Evolutionary conservation across 768 basidiomycete species (phyloP), one percentile per base, ranked within the genome.

Genomic region (Mycena leptocephala): DNA sequence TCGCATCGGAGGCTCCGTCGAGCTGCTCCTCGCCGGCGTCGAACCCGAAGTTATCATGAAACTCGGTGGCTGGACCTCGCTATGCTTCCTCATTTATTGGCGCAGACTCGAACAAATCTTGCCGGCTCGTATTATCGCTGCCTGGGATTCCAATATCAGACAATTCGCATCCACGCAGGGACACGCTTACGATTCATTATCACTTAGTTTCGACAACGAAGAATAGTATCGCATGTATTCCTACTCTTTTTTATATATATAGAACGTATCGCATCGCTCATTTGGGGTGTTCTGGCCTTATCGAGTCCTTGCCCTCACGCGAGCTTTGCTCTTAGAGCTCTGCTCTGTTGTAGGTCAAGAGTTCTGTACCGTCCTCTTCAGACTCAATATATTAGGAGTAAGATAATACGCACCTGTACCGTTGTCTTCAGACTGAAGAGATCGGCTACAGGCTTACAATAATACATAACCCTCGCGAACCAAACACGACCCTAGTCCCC

Each of bases 61-160:
- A 26, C 24, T 51, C 5, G 48, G 48, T n/a, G 24, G 48, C 6
- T 51, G 48, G 48, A 51, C 22, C n/a, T 51, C 22, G 8, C 48
- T 51, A 10, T 51, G 48, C 13, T 51, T 51, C 5, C 48, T 51
- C 8, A 51, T 51, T 26, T 51, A 51, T 14, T 51, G 48, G 48
- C 22, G 22, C 9, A 5, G 22, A 8, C n/a, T 51, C 22, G 22
- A 51, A 16, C 48, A 51, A n/a, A 26, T 51, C n/a, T 5, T 51
- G 9, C 22, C 48, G 48, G n/a, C 6, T 16, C 10, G 39, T n/a
- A 79, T 64, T 7, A 79, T 72, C 8, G 39, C 58, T 22, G 28
- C 26, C 2, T 76, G 78, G 18, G 28, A 9, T 8, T 9, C 22
- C 13, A 1, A n/a, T 9, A 51, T 51, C 3, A n/a, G 24, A 8